Base-by-base conservation (phyloP, 768 basidiomycete genomes). In the Leccinellum rugosiceps region DNA sequence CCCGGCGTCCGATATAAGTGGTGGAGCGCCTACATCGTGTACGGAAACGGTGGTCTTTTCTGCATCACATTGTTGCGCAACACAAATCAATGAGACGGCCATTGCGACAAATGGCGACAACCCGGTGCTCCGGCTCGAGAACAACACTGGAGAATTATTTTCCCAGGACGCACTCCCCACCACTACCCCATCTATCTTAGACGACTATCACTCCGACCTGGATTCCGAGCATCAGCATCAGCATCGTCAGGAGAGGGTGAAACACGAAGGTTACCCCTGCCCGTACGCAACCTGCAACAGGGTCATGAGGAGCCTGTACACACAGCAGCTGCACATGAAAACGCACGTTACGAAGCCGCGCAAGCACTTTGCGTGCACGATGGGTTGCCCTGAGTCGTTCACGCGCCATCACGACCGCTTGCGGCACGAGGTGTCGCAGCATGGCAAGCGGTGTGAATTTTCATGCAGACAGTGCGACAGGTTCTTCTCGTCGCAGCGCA, bases 401-500 rank as follows among this genome's bases (percentile, higher is more conserved):
- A 55, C 54, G 13, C 46, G 54, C 19, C 46, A 55, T 25, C 54
- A 49, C 15, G 47, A 49, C 26, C 46, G 54, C 9, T 28, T 55
- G 25, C 47, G 54, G 5, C 54, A 55, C 47, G 54, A 55, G 7
- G 47, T 55, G 1, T 35, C 54, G 7, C 54, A 49, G 15, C 54
- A 55, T 28, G 54, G 54, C 3, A 55, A 55, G 21, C 47, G 41
- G 26, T 55, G 54, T 28, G 54, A 55, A 23, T 55, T 55, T 15
- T 35, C 47, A 6, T 55, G 54, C 35, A 49, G 28, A 8, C 35
- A 26, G 17, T 55, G 54, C 47, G 47, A 55, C n/a, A n/a, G 54
- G 13, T 55, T 55, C 32, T 55, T 55, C 17, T 55, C 54, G 6
- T 49, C 47, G 47, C 46, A 55, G 34, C 54, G 47, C 25, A 49